Evolutionary conservation across 2,329 filamentous ascomycete species (phyloP).

Genomic region (Penicillium sp.): DNA sequence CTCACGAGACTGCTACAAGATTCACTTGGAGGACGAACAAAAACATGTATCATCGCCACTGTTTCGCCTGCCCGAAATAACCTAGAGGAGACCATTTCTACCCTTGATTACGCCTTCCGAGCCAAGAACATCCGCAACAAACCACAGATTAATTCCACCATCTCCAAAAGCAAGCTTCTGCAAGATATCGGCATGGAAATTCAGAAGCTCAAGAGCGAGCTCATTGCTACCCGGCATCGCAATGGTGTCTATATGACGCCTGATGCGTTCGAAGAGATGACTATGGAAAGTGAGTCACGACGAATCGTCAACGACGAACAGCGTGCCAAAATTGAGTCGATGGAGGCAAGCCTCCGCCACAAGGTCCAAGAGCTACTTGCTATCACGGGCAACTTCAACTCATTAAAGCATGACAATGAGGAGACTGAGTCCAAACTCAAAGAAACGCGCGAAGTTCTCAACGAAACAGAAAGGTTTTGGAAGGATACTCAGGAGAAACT

Average conservation of each 20-base stretch:
- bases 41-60: constrained; percentile 97
- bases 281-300: constrained; percentile 80
- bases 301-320: constrained; percentile 89
- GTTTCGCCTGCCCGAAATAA: constrained; percentile 91
- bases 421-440: constrained; percentile 62
- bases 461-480: constrained; percentile 79
- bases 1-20: constrained; percentile 91
- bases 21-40: constrained; percentile 86
- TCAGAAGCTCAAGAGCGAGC: constrained; percentile 84
- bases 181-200: constrained; percentile 87
- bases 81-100: constrained; percentile 94
- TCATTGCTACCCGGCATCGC: constrained; percentile 83
- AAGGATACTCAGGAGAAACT: constrained; percentile 66
- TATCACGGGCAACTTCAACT: constrained; percentile 77
- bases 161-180: constrained; percentile 86
- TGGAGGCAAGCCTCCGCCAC: constrained; percentile 82
- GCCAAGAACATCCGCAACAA: constrained; percentile 99
- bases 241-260: constrained; percentile 92
- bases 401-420: constrained; percentile 82
- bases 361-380: constrained; percentile 88
- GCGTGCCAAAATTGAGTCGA: constrained; percentile 77
- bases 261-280: constrained; percentile 83
- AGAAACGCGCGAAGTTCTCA: constrained; percentile 69
- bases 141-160: constrained; percentile 82
- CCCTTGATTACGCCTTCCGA: constrained; percentile 91